phyloP scores from a whole-genome alignment of 805 yeast species.

The Zygoascus tannicola region DNA sequence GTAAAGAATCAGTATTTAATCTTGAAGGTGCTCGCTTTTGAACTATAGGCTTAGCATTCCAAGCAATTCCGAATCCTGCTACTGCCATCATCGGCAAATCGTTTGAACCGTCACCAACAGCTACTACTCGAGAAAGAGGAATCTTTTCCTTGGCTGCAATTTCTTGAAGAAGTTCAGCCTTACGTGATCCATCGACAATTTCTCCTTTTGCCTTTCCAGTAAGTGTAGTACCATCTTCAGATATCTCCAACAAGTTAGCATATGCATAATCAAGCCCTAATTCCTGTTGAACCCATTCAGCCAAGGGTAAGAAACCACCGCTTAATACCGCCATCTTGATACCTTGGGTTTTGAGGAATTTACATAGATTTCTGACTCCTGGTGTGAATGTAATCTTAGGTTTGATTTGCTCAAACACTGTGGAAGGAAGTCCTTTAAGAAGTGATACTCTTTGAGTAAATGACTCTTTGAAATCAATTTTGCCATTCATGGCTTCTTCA shows the following conservation, averaged over 20 bases:
- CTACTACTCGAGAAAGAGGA: slow-evolving; percentile 44
- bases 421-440: slow-evolving; percentile 72
- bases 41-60: slow-evolving; percentile 95
- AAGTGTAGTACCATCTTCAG: slow-evolving; percentile 38
- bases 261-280: slow-evolving; percentile 77
- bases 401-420: slow-evolving; percentile 73
- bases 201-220: slow-evolving; percentile 74
- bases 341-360: slow-evolving; percentile 50
- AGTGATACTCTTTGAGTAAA: slow-evolving; percentile 63
- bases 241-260: slow-evolving; percentile 55
- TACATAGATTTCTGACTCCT: slow-evolving; percentile 70
- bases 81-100: slow-evolving; percentile 85
- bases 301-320: slow-evolving; percentile 92
- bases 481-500: slow-evolving; percentile 94
- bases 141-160: slow-evolving; percentile 28
- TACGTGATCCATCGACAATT: slow-evolving; percentile 76
- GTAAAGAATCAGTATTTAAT: slow-evolving; percentile 62
- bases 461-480: slow-evolving; percentile 81
- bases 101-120: slow-evolving; percentile 97
- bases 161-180: slow-evolving; percentile 60
- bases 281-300: slow-evolving; percentile 56
- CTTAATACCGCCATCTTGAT: slow-evolving; percentile 76
- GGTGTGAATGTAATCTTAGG: slow-evolving; percentile 63
- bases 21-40: slow-evolving; percentile 75
- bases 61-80: slow-evolving; percentile 93